Conservation (phyloP, 805 yeast genomes). For the Cyberlindnera suaveolens region DNA sequence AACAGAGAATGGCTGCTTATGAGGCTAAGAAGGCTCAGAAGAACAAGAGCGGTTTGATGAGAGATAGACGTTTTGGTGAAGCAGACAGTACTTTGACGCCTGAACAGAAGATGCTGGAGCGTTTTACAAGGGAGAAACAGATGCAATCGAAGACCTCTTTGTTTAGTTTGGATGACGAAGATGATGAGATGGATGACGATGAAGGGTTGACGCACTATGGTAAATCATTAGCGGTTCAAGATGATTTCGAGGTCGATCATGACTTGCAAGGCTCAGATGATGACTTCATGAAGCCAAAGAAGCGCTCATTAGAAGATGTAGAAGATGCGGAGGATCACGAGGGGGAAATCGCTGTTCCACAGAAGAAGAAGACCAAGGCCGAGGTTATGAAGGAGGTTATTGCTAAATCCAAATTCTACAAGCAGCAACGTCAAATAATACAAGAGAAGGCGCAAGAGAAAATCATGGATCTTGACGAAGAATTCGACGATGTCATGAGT, state of each 20-base stretch:
- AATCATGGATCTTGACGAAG: slow-evolving; percentile 64
- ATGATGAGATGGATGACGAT: slow-evolving; percentile 27
- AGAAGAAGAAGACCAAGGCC: slow-evolving; percentile 67
- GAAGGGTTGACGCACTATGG: slow-evolving; percentile 75
- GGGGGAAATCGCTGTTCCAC: slow-evolving; percentile 34
- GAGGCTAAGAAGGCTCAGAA: slow-evolving; percentile 56
- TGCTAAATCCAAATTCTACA: slow-evolving; percentile 74
- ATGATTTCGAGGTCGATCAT: slow-evolving; percentile 46
- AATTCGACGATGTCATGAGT: slow-evolving; percentile 62
- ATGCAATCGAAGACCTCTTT: slow-evolving; percentile 48
- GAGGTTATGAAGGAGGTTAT: slow-evolving; percentile 84
- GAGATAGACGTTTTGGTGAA: slow-evolving; percentile 93
- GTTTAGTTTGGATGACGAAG: slow-evolving; percentile 59
- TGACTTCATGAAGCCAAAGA: slow-evolving; percentile 28
- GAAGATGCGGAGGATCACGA: slow-evolving; percentile 23
- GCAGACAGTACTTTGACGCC: slow-evolving; percentile 60
- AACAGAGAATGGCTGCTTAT: slow-evolving; percentile 53
- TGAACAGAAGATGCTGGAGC: slow-evolving; percentile 91
- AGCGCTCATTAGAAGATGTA: slow-evolving; percentile 21
- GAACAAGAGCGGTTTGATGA: slow-evolving; percentile 70
- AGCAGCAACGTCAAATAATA: slow-evolving; percentile 65
- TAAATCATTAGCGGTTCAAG: slow-evolving; percentile 53
- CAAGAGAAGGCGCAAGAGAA: slow-evolving; percentile 55
- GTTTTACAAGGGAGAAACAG: slow-evolving; percentile 88
- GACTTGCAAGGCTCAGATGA: slow-evolving; percentile 31